Percentiles rank a stretch among this genome's conserved stretches.
Evolutionary conservation across 768 basidiomycete genomes (phyloP).

Genomic region (Xanthoconium stramineum): DNA sequence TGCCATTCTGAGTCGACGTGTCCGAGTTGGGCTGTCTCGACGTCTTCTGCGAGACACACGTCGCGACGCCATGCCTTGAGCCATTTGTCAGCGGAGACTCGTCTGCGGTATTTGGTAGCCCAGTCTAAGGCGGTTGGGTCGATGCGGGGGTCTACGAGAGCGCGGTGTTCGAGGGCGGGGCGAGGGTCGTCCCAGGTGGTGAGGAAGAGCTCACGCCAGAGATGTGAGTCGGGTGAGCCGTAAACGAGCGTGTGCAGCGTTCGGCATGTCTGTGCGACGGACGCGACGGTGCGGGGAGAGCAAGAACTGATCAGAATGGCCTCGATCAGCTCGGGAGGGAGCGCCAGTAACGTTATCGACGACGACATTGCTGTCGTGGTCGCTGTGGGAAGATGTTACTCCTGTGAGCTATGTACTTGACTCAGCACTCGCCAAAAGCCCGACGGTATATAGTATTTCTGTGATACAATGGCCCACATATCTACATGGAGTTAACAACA

Average conservation of each 20-base stretch:
- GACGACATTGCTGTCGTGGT: not conserved
- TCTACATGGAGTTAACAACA: not conserved
- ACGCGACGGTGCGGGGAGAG: slow-evolving; percentile 33
- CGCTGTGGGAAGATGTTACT: not conserved
- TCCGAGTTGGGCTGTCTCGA: not conserved
- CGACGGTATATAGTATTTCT: no score
- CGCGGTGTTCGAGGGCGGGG: slow-evolving; percentile 26
- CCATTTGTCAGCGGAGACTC: slow-evolving; percentile 19
- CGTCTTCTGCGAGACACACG: slow-evolving; percentile 3
- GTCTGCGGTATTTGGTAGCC: slow-evolving; percentile 23
- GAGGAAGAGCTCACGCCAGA: slow-evolving; percentile 51
- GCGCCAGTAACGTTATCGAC: slow-evolving; percentile 5
- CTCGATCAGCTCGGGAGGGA: slow-evolving; percentile 44
- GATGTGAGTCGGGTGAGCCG: slow-evolving; percentile 31
- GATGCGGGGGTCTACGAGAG: slow-evolving; percentile 23
- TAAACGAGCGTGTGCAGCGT: slow-evolving; percentile 37
- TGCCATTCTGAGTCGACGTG: not conserved
- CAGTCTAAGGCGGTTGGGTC: slow-evolving; percentile 20
- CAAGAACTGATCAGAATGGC: slow-evolving; percentile 29
- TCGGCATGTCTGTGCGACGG: slow-evolving; percentile 36
- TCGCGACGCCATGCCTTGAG: slow-evolving; percentile 25
- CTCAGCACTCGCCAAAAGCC: not conserved
- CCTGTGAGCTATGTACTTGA: not conserved
- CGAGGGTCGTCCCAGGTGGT: slow-evolving; percentile 50
- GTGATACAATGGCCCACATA: no score